A percentile compares a stretch with the other conserved stretches of the same genome.
phyloP scores from a whole-genome alignment of 345 rosid genomes.

The Moricandia moricandioides region DNA sequence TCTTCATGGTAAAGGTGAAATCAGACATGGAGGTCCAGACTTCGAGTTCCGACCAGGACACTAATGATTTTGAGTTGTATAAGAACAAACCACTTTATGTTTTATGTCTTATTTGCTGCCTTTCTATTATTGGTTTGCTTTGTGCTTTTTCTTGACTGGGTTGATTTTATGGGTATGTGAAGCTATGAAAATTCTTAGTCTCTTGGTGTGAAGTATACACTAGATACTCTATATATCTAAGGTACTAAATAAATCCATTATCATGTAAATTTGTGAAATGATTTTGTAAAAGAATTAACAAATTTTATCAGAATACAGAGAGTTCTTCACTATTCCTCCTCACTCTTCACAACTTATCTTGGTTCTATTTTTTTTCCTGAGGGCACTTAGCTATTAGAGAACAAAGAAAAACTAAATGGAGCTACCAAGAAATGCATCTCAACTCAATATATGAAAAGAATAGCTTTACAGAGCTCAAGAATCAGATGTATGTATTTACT shows the following conservation, averaged over 20 bases:
- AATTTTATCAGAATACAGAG: constrained; percentile 10
- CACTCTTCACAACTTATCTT: constrained; percentile 6
- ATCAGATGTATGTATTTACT: constrained; percentile 14
- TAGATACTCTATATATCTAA: neutral
- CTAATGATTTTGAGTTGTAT: neutral
- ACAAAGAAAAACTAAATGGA: constrained; percentile 24
- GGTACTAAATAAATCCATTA: constrained; percentile 3
- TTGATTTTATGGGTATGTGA: constrained; percentile 16
- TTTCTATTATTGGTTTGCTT: neutral
- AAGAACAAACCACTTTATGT: neutral
- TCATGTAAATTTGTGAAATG: neutral
- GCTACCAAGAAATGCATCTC: constrained; percentile 32
- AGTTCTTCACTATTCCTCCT: constrained; percentile 30
- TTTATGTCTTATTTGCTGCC: constrained; percentile 6
- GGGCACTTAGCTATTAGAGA: constrained; percentile 13
- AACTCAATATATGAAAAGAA: constrained; percentile 1
- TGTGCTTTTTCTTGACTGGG: neutral
- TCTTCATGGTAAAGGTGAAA: constrained; percentile 13
- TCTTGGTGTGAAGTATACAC: constrained; percentile 12
- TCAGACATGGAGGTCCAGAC: constrained; percentile 29
- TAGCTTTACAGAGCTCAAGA: constrained; percentile 29
- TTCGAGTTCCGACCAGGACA: constrained; percentile 37
- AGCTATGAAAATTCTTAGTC: constrained; percentile 21
- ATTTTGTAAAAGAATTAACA: constrained; percentile 23
- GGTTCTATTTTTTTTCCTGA: constrained; percentile 3